phyloP scores from a whole-genome alignment of 2,329 filamentous ascomycete genomes.

The Botrytis aclada region DNA sequence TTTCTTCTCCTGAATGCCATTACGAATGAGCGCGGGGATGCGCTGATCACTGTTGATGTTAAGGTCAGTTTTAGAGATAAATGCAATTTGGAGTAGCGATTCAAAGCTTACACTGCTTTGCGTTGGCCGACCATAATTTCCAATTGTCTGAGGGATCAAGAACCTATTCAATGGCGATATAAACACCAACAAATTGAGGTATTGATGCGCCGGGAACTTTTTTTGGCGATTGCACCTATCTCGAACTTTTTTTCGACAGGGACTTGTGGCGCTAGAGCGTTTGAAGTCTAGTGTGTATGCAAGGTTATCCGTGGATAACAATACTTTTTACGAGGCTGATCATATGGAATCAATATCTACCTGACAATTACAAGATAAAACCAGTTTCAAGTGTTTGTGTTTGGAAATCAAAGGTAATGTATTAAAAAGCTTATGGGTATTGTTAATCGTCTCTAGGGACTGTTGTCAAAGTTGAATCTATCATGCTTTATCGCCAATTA shows the following conservation, averaged over 20 bases:
- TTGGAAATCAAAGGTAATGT: not conserved
- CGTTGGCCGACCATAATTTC: slow-evolving; percentile 28
- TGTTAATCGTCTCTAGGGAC: not conserved
- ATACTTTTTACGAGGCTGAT: not conserved
- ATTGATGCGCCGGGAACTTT: slow-evolving; percentile 19
- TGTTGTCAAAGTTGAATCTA: not conserved
- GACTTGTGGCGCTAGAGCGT: not conserved
- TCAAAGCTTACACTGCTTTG: slow-evolving; percentile 34
- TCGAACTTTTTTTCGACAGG: slow-evolving; percentile 19
- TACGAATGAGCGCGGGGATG: slow-evolving; percentile 86
- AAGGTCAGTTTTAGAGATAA: not conserved
- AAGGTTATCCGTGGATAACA: slow-evolving; percentile 1
- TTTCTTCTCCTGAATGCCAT: slow-evolving; percentile 94
- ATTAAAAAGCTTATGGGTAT: slow-evolving; percentile 9
- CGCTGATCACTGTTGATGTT: slow-evolving; percentile 66
- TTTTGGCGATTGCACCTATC: slow-evolving; percentile 20
- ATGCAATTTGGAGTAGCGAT: slow-evolving; percentile 20
- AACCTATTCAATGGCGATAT: slow-evolving; percentile 28
- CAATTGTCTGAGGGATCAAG: not conserved
- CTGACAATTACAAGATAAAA: not conserved
- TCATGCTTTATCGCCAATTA: not conserved
- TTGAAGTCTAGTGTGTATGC: not conserved
- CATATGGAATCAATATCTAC: not conserved
- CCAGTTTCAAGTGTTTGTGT: not conserved
- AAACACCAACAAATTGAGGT: slow-evolving; percentile 18